phyloP scores from a whole-genome alignment of 495 filamentous ascomycete genomes.

The Cercophora samala region DNA sequence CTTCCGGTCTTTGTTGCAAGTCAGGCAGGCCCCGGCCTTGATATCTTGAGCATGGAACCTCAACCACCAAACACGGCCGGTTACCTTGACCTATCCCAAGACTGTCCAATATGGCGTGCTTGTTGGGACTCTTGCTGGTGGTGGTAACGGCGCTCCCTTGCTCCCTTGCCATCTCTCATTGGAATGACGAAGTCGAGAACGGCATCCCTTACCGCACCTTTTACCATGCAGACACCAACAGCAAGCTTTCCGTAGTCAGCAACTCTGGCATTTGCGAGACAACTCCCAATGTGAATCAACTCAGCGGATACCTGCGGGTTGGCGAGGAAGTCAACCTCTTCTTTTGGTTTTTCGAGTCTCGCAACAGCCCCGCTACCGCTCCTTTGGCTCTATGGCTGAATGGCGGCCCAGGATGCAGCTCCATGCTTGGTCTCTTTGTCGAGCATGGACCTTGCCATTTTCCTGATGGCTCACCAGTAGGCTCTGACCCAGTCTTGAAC shows the following conservation, averaged over 20 bases:
- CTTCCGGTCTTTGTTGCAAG: no score
- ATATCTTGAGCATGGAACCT: background rate
- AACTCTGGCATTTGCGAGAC: slow-evolving; percentile 57
- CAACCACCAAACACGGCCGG: no score
- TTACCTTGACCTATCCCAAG: background rate
- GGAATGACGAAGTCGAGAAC: background rate
- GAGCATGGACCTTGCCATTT: slow-evolving; percentile 64
- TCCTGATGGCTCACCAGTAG: slow-evolving; percentile 46
- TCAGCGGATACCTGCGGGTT: slow-evolving; percentile 55
- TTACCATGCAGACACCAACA: slow-evolving; percentile 51
- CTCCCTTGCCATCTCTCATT: background rate
- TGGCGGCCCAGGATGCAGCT: slow-evolving; percentile 58
- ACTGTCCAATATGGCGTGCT: background rate
- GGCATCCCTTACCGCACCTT: slow-evolving; percentile 39
- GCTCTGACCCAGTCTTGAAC: slow-evolving; percentile 43
- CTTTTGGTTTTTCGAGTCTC: slow-evolving; percentile 55
- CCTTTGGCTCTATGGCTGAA: slow-evolving; percentile 56
- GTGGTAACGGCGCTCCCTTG: background rate
- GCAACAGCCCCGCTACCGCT: slow-evolving; percentile 47
- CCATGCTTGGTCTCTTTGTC: slow-evolving; percentile 59
- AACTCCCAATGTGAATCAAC: slow-evolving; percentile 53
- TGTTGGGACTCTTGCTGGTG: background rate
- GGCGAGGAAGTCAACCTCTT: slow-evolving; percentile 53
- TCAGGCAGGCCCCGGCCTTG: no score
- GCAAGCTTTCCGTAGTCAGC: slow-evolving; percentile 48